A percentile compares a stretch with the other conserved stretches of the same genome.
phyloP scores from a whole-genome alignment of 305 asterid genomes.

The Fraxinus platypoda region DNA sequence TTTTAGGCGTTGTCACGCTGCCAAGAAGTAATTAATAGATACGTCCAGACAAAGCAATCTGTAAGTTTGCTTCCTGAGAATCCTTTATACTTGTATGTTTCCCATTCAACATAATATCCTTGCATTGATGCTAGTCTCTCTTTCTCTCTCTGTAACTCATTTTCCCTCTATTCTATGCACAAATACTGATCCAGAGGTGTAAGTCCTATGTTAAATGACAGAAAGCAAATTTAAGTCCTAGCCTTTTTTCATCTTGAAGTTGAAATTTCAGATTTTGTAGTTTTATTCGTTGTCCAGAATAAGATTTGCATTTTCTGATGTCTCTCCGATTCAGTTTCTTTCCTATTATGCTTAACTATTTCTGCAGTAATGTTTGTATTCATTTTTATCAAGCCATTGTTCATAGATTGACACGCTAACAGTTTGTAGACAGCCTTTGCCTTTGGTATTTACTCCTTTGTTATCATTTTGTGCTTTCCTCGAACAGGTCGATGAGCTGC shows the following conservation, averaged over 20 bases:
- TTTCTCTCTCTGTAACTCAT: background rate
- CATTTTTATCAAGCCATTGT: background rate
- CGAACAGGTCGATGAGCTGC: constrained; percentile 50
- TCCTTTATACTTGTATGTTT: background rate
- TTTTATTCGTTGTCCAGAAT: background rate
- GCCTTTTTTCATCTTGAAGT: background rate
- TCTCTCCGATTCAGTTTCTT: background rate
- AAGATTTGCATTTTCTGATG: background rate
- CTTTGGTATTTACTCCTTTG: background rate
- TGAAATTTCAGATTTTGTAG: background rate
- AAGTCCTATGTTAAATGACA: background rate
- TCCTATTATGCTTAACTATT: background rate
- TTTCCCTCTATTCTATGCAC: background rate
- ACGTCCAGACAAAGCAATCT: constrained; percentile 76
- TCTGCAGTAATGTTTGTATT: background rate
- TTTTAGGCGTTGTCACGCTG: constrained; percentile 87
- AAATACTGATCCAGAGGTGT: background rate
- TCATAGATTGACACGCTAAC: background rate
- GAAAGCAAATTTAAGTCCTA: background rate
- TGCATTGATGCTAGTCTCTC: constrained; percentile 4
- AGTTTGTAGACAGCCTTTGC: background rate
- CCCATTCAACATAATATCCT: background rate
- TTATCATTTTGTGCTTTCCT: background rate
- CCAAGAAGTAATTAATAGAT: constrained; percentile 86
- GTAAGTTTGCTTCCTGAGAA: constrained; percentile 53